Conservation (phyloP, 805 yeast species). For the Phaffomyces opuntiae region DNA sequence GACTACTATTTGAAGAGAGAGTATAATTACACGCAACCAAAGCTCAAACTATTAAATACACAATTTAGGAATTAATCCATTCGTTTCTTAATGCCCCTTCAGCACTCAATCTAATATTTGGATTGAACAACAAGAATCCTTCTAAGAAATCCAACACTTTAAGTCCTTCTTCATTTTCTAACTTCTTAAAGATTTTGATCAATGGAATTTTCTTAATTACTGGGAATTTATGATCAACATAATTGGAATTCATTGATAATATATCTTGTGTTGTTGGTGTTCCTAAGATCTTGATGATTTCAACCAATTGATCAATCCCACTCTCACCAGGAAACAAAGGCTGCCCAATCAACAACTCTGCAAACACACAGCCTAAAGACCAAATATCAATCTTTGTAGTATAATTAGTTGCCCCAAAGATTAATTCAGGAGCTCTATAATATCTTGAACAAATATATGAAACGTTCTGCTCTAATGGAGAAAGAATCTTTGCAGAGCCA, state of each 20-base stretch:
- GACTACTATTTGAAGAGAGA: too few species aligned
- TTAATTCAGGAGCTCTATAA: slow-evolving; percentile 95
- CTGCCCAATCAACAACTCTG: slow-evolving; percentile 90
- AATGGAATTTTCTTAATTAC: slow-evolving; percentile 74
- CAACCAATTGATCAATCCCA: slow-evolving; percentile 96
- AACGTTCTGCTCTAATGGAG: slow-evolving; percentile 89
- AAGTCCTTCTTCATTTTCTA: slow-evolving; percentile 31
- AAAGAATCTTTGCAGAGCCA: slow-evolving; percentile 88
- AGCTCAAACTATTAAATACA: neutral
- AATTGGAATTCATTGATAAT: slow-evolving; percentile 90
- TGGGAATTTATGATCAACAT: slow-evolving; percentile 96
- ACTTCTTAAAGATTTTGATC: slow-evolving; percentile 54
- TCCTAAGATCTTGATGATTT: slow-evolving; percentile 90
- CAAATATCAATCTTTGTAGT: slow-evolving; percentile 95
- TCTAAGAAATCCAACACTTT: slow-evolving; percentile 49
- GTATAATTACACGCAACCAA: neutral
- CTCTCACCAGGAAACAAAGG: slow-evolving; percentile 97
- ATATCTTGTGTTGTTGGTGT: slow-evolving; percentile 93
- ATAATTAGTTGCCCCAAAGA: slow-evolving; percentile 94
- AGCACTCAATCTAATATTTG: slow-evolving; percentile 56
- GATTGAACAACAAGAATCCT: slow-evolving; percentile 60
- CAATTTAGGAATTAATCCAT: slow-evolving; percentile 49
- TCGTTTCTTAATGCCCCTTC: slow-evolving; percentile 42
- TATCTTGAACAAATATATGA: slow-evolving; percentile 95
- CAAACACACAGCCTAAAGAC: slow-evolving; percentile 98